Conservation (phyloP, 495 filamentous ascomycete genomes). For the Penicillium parvum region DNA sequence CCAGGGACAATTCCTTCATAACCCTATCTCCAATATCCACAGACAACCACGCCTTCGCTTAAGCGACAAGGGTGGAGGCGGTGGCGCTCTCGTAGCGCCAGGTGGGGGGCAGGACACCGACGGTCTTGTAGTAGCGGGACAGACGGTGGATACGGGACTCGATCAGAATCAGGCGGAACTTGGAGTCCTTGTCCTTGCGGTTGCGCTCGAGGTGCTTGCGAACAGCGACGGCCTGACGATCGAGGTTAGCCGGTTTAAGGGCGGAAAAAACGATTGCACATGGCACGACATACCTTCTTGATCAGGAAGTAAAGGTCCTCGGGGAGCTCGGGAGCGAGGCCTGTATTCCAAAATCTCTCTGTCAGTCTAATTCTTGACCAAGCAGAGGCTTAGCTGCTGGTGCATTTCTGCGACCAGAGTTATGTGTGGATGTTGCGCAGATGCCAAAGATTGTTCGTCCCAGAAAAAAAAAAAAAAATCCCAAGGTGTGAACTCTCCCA, state of each 20-base stretch:
- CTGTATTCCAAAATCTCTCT: slow-evolving; percentile 78
- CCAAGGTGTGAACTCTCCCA: slow-evolving; percentile 5
- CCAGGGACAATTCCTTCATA: slow-evolving; percentile 8
- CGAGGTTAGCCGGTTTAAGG: slow-evolving; percentile 2
- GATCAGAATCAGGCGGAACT: slow-evolving; percentile 99
- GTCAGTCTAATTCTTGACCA: slow-evolving; percentile 85
- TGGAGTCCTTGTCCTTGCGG: slow-evolving; percentile 99
- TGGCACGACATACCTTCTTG: slow-evolving; percentile 76
- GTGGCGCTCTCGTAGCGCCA: slow-evolving; percentile 89
- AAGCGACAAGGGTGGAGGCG: slow-evolving; percentile 53
- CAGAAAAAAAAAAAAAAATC: slow-evolving; percentile 5
- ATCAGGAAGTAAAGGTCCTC: slow-evolving; percentile 99
- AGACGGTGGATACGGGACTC: slow-evolving; percentile 99
- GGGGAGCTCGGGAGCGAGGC: slow-evolving; percentile 94
- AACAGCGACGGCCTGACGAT: slow-evolving; percentile 80
- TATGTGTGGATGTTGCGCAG: slow-evolving; percentile 7
- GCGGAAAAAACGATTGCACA: not conserved
- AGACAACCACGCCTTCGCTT: slow-evolving; percentile 32
- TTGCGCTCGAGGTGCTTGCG: slow-evolving; percentile 99
- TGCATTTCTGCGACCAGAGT: slow-evolving; percentile 27
- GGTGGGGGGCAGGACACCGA: slow-evolving; percentile 94
- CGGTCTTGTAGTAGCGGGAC: slow-evolving; percentile 96
- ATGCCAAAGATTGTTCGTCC: slow-evolving; percentile 9
- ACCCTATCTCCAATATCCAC: slow-evolving; percentile 18
- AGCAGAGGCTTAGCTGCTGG: slow-evolving; percentile 73